Evolutionary conservation across 768 basidiomycete species (phyloP).

Genomic region (Collybia sp.): DNA sequence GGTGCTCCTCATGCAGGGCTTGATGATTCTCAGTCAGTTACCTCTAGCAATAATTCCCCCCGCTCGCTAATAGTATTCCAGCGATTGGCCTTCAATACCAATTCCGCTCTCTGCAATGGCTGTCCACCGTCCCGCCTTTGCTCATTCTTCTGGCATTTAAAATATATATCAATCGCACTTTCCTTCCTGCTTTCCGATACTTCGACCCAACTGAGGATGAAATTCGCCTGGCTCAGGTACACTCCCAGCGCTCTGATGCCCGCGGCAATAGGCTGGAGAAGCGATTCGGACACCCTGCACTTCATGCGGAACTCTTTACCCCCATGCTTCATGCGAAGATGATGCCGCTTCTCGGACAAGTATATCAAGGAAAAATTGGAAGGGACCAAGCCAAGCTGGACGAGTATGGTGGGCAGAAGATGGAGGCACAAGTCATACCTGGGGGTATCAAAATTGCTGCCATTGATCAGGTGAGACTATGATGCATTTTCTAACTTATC

Average conservation of each 20-base stretch:
- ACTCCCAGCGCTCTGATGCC: constrained; percentile 74
- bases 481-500: neutral
- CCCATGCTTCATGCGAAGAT: constrained; percentile 85
- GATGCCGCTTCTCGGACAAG: constrained; percentile 72
- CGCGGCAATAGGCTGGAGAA: constrained; percentile 74
- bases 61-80: constrained; percentile 21
- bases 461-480: constrained; percentile 56
- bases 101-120: constrained; percentile 73
- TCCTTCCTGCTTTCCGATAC: constrained; percentile 68
- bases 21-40: constrained; percentile 81
- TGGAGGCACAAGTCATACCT: constrained; percentile 70
- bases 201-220: constrained; percentile 84
- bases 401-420: constrained; percentile 75
- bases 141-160: constrained; percentile 81
- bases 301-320: constrained; percentile 82
- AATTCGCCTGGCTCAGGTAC: constrained; percentile 64
- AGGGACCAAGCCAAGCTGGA: constrained; percentile 60
- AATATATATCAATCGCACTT: constrained; percentile 68
- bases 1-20: constrained; percentile 79
- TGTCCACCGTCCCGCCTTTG: constrained; percentile 83
- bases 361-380: constrained; percentile 71
- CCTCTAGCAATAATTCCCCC: neutral
- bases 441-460: constrained; percentile 83
- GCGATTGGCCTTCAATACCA: constrained; percentile 83
- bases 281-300: constrained; percentile 92